Conservation (phyloP, 1,284 basidiomycete genomes). For the Puccinia coronata region DNA sequence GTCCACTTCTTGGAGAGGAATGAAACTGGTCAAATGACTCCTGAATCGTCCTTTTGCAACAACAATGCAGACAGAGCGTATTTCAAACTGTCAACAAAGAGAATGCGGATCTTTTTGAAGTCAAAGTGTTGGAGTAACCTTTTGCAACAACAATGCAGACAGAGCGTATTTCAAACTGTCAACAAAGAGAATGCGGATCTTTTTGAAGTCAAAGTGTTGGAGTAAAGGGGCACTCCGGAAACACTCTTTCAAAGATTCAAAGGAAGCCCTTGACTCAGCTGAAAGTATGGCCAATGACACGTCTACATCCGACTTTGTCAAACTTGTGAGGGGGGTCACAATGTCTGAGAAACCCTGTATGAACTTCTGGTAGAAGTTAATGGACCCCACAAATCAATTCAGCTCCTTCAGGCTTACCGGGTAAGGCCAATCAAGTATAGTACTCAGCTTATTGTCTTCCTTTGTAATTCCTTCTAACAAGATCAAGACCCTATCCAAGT, state of each 20-base stretch:
- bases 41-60: conserved; percentile 27
- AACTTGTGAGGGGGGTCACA: background rate
- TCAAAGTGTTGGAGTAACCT: conserved; percentile 18
- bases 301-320: background rate
- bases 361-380: conserved; percentile 40
- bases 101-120: conserved; percentile 52
- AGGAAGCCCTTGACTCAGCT: background rate
- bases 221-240: background rate
- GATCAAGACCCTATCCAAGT: background rate
- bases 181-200: conserved; percentile 56
- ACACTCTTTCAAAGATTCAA: background rate
- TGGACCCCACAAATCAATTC: conserved; percentile 16
- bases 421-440: background rate
- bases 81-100: conserved; percentile 55
- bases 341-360: conserved; percentile 51
- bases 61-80: conserved; percentile 47
- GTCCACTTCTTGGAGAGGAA: conserved; percentile 41
- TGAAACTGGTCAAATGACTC: conserved; percentile 33
- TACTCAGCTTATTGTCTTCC: background rate
- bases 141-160: conserved; percentile 36
- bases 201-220: conserved; percentile 8
- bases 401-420: background rate
- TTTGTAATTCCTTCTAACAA: background rate
- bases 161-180: conserved; percentile 49
- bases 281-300: background rate